Base-by-base conservation (phyloP, 2,329 filamentous ascomycete genomes). In the Sordariomycetes sp. region DNA sequence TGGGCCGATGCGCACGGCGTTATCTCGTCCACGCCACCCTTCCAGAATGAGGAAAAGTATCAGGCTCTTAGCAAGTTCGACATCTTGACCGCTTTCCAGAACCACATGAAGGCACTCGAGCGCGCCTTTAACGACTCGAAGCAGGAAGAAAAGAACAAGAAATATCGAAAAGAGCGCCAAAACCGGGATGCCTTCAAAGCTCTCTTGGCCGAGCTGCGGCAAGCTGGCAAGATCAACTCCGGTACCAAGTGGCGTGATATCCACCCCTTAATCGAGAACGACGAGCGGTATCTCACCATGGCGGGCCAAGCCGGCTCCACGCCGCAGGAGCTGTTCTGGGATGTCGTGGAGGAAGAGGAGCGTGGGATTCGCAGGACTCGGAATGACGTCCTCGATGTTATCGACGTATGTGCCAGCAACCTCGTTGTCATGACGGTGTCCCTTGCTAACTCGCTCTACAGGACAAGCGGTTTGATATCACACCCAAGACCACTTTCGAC, bases 301-400 rank as follows among this genome's bases (percentile, higher is more conserved):
- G 81, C 92, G 60, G 92, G 91, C 56, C 90, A 95, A 68, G 74
- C 82, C 60, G 92, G 93, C 59, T 96, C 92, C 4, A 88, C 84
- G 4, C 90, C 94, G 16, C 80, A 96, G 63, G 91, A 97, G 66
- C 78, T 99, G 7, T 97, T 99, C 75, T 97, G 93, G 90, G 94
- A 99, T 69, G 78, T 92, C 54, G 80, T 97, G 28, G 94, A 97
- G 70, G 91, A 96, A 70, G 91, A 97, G 70, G 93, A 99, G 68
- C 85, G 89, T 59, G 85, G 87, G n/a, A 77, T 97, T 54, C 87
- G 92, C 61, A 86, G 83, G 55, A 86, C 87, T 54, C 81, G 90
- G 61, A 95, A 94, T 68, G 85, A 91, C 67, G 88, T 95, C 46
- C 76, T 94, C 63, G 91, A 96, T 73, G 90, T 94, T 64, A 79